phyloP scores from a whole-genome alignment of 208 protist genomes.

The Acanthamoeba sp. region DNA sequence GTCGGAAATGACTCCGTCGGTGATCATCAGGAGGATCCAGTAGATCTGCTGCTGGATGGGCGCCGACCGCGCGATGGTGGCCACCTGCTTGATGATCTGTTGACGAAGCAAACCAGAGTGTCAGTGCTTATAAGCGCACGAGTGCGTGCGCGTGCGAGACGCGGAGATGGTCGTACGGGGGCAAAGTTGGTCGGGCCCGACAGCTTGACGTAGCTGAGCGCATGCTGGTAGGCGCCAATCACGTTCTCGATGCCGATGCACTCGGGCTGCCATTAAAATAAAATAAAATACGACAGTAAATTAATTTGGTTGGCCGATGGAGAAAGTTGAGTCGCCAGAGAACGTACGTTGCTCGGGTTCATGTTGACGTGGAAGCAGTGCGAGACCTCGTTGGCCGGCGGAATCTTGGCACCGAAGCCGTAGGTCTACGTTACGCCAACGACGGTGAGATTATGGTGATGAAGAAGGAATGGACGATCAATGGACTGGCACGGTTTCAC shows the following conservation, averaged over 20 bases:
- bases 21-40: slow-evolving; percentile 55
- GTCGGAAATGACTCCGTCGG: slow-evolving; percentile 55
- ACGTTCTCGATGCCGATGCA: slow-evolving; percentile 88
- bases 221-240: slow-evolving; percentile 84
- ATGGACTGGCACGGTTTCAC: background rate
- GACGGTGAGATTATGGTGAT: background rate
- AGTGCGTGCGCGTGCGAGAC: background rate
- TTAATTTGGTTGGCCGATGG: background rate
- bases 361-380: slow-evolving; percentile 71
- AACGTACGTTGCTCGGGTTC: slow-evolving; percentile 23
- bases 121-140: too few relatives aligned
- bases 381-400: background rate
- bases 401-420: slow-evolving; percentile 66
- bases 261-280: slow-evolving; percentile 81
- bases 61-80: slow-evolving; percentile 4
- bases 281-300: too few relatives aligned
- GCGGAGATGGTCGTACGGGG: background rate
- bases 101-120: background rate
- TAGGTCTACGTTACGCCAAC: background rate
- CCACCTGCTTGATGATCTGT: slow-evolving; percentile 81
- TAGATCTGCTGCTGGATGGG: slow-evolving; percentile 34
- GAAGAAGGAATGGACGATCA: background rate
- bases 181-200: slow-evolving; percentile 91
- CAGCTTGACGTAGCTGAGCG: slow-evolving; percentile 82
- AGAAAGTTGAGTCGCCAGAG: background rate